Evolutionary conservation across 768 basidiomycete species (phyloP), one percentile per base, ranked within the genome.

Genomic region (Porpolomopsis calyptriformis): DNA sequence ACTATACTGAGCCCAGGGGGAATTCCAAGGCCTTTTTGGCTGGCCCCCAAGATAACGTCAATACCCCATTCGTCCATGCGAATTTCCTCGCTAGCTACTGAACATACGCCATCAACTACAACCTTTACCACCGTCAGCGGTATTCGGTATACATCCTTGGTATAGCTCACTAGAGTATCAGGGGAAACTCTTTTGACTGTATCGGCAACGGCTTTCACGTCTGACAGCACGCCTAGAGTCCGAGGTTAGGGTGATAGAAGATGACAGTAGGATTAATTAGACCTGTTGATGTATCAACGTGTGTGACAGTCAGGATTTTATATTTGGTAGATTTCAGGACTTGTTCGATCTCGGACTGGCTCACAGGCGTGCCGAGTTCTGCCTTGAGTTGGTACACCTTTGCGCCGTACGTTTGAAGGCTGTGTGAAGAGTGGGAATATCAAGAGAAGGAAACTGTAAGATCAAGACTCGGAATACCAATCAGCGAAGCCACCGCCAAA

Each of bases 71-170:
- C 82, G 55, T 98, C 96, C 71, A 96, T 85, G 37, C 72, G 78
- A 55, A 99, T 92, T 61, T 97, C 91, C 61, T 98, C 96, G 54
- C 84, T 88, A 4, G 88, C 96, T 12, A 97, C 91, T 1, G 91
- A 84, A 65, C 96, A 99, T 22, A 99, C 96, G n/a, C 79, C 89
- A 58, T 99, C 96, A 48, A 91, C 70, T 6, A 86, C 70, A 35
- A 91, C 70, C 82, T 85, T 47, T 49, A 34, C 16, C 10, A 47
- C 24, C 14, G n/a, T 22, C 24, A 31, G 22, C 23, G 19, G 34
- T 26, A 27, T 31, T 23, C 12, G 12, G 31, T 19, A 31, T 29
- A n/a, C 43, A 48, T 54, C 52, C 34, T 46, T 27, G 18, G 7
- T 45, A 27, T 6, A 16, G 24, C 58, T 50, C 53, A 89, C 85